These are phyloP conservation scores for Neoarthrinium moseri DNA, from an alignment of 2,329 filamentous ascomycete genomes.

Conservation along the genomic window DNA sequence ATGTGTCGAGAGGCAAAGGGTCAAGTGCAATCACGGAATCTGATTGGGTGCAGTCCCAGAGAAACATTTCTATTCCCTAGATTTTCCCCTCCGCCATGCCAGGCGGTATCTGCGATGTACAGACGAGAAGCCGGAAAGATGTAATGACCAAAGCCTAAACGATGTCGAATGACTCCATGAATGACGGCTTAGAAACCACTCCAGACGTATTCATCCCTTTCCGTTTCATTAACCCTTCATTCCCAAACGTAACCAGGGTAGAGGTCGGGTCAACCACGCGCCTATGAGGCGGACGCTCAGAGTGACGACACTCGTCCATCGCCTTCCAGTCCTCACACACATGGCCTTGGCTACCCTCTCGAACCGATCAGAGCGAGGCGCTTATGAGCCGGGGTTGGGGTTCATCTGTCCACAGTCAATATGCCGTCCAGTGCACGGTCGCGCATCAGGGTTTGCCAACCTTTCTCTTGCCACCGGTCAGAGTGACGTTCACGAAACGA, in stretches of 20 bases:
- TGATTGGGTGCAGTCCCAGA: too few species aligned
- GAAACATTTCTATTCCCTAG: conserved; percentile 9
- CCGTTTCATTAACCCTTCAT: conserved; percentile 20
- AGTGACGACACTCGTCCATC: conserved; percentile 22
- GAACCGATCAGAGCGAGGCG: conserved; percentile 15
- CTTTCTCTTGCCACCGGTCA: conserved; percentile 98
- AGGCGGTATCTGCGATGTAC: conserved; percentile 12
- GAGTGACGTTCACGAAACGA: conserved; percentile 96
- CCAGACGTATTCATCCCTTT: conserved; percentile 19
- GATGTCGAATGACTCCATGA: conserved; percentile 28
- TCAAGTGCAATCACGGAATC: too few species aligned
- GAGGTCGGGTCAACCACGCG: conserved; percentile 18
- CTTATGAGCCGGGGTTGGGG: conserved; percentile 39
- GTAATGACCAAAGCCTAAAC: conserved; percentile 22
- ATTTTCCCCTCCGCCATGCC: conserved; percentile 6
- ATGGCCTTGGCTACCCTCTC: conserved; percentile 25
- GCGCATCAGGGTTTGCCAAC: conserved; percentile 47
- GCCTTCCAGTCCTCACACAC: conserved; percentile 22
- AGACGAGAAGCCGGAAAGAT: conserved; percentile 9
- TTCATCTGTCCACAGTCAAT: conserved; percentile 35
- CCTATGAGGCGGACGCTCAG: conserved; percentile 24
- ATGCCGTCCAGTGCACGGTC: neutral
- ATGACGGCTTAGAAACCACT: conserved; percentile 23
- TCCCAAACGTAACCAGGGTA: conserved; percentile 22
- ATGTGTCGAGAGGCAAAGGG: too few species aligned